Evolutionary conservation across 352 stramenopile species (phyloP).

Genomic region (Globisporangium rhizosaccharum): DNA sequence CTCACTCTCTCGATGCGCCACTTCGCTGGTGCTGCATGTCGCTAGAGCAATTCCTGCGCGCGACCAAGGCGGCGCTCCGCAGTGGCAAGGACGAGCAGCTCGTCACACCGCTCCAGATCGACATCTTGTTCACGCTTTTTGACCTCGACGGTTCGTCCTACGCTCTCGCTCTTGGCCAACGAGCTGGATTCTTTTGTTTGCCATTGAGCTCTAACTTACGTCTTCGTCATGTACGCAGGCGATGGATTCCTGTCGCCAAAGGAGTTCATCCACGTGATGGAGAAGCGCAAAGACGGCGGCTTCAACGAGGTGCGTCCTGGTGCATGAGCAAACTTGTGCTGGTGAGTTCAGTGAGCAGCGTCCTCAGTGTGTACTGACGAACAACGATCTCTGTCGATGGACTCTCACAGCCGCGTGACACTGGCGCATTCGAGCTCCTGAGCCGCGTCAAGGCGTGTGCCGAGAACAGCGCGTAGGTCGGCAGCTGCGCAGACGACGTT

Average conservation of each 20-base stretch:
- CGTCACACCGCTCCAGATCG: constrained; percentile 75
- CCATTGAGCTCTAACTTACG: neutral
- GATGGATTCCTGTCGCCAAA: constrained; percentile 73
- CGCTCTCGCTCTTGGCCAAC: neutral
- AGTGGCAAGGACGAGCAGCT: constrained; percentile 51
- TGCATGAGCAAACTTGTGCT: neutral
- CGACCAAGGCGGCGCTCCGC: constrained; percentile 55
- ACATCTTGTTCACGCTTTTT: constrained; percentile 83
- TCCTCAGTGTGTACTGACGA: neutral
- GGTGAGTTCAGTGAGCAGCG: neutral
- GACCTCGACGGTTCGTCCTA: constrained; percentile 54
- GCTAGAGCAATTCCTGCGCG: constrained; percentile 76
- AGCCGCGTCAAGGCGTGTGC: constrained; percentile 62
- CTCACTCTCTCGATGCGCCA: neutral
- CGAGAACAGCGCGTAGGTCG: constrained; percentile 21
- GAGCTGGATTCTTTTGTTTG: neutral
- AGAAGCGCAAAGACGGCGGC: constrained; percentile 77
- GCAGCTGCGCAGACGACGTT: neutral
- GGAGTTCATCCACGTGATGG: constrained; percentile 86
- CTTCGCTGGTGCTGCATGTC: neutral
- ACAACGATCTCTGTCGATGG: neutral
- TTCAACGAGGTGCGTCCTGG: constrained; percentile 61
- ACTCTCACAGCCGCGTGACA: constrained; percentile 58
- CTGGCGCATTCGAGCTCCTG: constrained; percentile 64
- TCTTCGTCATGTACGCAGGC: constrained; percentile 17